Percentiles rank a stretch among this genome's conserved stretches.
Evolutionary conservation across 257 asterid species (phyloP).

Genomic region (Forsythia viridissima): DNA sequence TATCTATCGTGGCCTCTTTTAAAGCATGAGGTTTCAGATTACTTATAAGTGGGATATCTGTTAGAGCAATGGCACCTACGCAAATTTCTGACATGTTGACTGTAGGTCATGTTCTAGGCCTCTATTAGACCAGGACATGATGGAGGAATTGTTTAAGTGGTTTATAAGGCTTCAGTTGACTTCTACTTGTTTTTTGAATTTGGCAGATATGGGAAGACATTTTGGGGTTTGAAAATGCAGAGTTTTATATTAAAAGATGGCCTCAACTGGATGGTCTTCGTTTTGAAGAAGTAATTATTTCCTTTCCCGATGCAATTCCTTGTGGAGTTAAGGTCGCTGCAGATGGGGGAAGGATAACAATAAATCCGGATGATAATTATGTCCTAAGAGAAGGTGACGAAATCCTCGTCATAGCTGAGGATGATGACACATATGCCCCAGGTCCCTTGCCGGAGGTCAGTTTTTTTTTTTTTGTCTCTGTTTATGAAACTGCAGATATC

Average conservation of each 20-base stretch:
- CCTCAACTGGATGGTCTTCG: constrained; percentile 73
- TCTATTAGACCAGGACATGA: background rate
- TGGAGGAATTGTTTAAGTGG: background rate
- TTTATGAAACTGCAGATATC: constrained; percentile 21
- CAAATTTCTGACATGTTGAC: background rate
- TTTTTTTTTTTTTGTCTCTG: constrained; percentile 27
- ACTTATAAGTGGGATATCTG: background rate
- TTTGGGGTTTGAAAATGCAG: constrained; percentile 96
- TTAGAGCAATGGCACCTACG: background rate
- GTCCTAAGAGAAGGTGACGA: constrained; percentile 87
- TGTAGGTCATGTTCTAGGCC: background rate
- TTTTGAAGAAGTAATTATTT: constrained; percentile 73
- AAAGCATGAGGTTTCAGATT: background rate
- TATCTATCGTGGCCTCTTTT: background rate
- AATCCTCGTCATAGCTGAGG: constrained; percentile 96
- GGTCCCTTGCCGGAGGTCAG: constrained; percentile 81
- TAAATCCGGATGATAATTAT: constrained; percentile 87
- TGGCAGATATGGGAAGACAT: constrained; percentile 98
- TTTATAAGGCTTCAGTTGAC: background rate
- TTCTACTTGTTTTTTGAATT: constrained; percentile 1
- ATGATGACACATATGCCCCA: constrained; percentile 96
- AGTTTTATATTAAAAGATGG: constrained; percentile 93
- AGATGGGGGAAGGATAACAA: constrained; percentile 78
- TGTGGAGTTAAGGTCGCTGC: constrained; percentile 90
- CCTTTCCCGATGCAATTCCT: constrained; percentile 93